Conservation (phyloP, 2,329 filamentous ascomycete genomes). For the Cercospora sesami region DNA sequence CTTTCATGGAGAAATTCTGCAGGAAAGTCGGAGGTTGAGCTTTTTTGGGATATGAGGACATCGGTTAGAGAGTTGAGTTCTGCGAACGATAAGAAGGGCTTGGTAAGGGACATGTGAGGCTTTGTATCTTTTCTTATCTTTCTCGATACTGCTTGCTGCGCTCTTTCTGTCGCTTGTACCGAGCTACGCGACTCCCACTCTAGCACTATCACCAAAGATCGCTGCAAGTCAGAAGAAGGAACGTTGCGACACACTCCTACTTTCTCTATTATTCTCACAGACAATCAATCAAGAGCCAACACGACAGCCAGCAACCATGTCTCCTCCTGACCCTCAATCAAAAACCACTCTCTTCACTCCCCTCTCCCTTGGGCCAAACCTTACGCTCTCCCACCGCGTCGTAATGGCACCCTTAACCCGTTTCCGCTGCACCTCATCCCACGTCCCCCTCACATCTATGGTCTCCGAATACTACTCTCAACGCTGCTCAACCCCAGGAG, state of each 20-base stretch:
- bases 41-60: neutral
- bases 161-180: neutral
- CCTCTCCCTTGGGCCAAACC: neutral
- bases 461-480: conserved; percentile 39
- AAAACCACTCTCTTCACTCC: conserved; percentile 6
- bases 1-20: neutral
- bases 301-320: conserved; percentile 11
- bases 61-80: neutral
- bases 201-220: neutral
- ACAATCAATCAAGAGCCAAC: neutral
- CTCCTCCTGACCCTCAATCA: neutral
- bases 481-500: conserved; percentile 36
- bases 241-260: neutral
- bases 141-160: neutral
- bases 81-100: neutral
- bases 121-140: neutral
- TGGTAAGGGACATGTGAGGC: neutral
- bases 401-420: conserved; percentile 13
- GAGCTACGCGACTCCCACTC: neutral
- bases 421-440: neutral
- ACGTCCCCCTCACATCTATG: conserved; percentile 7
- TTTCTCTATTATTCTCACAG: neutral
- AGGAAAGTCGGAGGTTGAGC: neutral
- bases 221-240: neutral
- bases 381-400: conserved; percentile 3